These are phyloP conservation scores for Allomyces javanicus DNA, from an alignment of 192 early-diverging fungal species.

Conservation along the genomic window DNA sequence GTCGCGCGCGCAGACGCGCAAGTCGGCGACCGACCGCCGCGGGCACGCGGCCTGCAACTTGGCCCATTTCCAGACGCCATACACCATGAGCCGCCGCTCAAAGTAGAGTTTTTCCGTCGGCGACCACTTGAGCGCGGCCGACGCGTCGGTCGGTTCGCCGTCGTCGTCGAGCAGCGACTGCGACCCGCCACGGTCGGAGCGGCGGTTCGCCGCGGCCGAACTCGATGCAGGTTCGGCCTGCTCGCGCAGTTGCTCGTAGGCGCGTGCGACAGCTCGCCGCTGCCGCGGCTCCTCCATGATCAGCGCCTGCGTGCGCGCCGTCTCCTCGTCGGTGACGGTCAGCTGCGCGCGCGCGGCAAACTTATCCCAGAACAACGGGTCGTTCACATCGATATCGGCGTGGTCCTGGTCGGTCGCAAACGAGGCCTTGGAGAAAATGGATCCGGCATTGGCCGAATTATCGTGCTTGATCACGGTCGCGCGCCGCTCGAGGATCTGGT, in stretches of 20 bases:
- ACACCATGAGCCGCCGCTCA: conserved; percentile 31
- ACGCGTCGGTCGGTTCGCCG: conserved; percentile 3
- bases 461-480: conserved; percentile 62
- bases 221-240: conserved; percentile 1
- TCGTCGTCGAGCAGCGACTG: conserved; percentile 5
- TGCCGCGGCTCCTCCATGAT: conserved; percentile 50
- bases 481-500: conserved; percentile 56
- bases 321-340: conserved; percentile 29
- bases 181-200: neutral
- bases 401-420: conserved; percentile 29
- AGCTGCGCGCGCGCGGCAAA: conserved; percentile 57
- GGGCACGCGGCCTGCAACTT: conserved; percentile 35
- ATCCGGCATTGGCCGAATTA: conserved; percentile 33
- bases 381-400: conserved; percentile 52
- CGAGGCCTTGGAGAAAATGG: conserved; percentile 73
- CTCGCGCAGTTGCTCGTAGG: conserved; percentile 17
- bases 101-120: conserved; percentile 25
- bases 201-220: conserved; percentile 4
- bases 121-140: conserved; percentile 16
- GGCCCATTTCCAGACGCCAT: conserved; percentile 36
- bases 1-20: conserved; percentile 31
- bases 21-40: conserved; percentile 30
- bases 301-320: conserved; percentile 29
- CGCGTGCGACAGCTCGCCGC: conserved; percentile 36
- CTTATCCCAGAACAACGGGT: conserved; percentile 81